A percentile compares a stretch with the other conserved stretches of the same genome.
phyloP scores from a whole-genome alignment of 1,284 basidiomycete genomes.

The Omphalotus olearius region DNA sequence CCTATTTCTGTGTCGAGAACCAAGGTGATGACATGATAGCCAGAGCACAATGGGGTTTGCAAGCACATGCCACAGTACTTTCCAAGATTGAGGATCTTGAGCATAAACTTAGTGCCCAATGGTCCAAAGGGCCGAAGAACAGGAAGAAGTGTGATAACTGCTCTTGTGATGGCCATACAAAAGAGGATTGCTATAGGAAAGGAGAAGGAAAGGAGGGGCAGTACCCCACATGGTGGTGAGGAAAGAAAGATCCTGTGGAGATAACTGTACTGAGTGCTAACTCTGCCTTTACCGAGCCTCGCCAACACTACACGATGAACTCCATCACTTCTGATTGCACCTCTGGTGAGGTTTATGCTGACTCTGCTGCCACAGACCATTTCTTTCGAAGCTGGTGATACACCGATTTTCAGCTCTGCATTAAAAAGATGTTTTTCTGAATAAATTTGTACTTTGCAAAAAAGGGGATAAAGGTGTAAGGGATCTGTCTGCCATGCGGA shows the following conservation, averaged over 20 bases:
- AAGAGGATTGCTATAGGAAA: slow-evolving; percentile 1
- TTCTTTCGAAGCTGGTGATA: background rate
- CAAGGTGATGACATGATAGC: background rate
- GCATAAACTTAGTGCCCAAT: background rate
- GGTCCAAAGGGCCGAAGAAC: background rate
- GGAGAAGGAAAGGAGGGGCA: slow-evolving; percentile 9
- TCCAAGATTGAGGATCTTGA: slow-evolving; percentile 6
- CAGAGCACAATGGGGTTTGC: background rate
- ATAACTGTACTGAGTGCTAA: background rate
- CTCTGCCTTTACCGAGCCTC: background rate
- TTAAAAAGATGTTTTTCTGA: too few species aligned
- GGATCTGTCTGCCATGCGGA: too few species aligned
- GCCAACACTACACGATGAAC: background rate
- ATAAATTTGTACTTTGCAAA: too few species aligned
- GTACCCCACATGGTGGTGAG: slow-evolving; percentile 3
- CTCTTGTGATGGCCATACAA: background rate
- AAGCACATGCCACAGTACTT: slow-evolving; percentile 1
- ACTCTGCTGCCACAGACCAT: slow-evolving; percentile 4
- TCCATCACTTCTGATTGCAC: background rate
- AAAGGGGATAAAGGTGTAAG: too few species aligned
- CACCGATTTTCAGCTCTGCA: too few species aligned
- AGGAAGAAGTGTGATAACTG: background rate
- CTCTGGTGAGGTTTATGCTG: background rate
- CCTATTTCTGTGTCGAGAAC: background rate
- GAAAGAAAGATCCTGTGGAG: background rate